These are phyloP conservation scores for Ogataea thermomethanolica DNA, from an alignment of 805 yeast species.

Conservation along the genomic window DNA sequence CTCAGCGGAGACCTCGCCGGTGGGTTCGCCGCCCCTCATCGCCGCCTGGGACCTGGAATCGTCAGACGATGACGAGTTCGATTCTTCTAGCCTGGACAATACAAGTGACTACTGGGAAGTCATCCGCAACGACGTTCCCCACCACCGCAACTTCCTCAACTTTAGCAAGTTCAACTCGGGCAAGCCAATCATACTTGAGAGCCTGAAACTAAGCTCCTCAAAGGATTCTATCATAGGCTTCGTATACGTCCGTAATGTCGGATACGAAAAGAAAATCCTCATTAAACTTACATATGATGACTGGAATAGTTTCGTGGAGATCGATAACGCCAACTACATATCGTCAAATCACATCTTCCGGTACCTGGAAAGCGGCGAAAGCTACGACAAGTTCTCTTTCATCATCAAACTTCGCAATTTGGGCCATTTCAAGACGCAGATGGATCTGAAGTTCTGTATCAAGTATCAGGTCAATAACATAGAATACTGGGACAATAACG, in stretches of 20 bases:
- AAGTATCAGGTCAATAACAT: conserved; percentile 34
- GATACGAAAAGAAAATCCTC: conserved; percentile 38
- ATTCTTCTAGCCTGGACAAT: conserved; percentile 15
- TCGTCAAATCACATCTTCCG: conserved; percentile 40
- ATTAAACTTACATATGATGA: conserved; percentile 49
- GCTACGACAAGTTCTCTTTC: conserved; percentile 46
- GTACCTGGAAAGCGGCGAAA: conserved; percentile 30
- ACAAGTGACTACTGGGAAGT: conserved; percentile 29
- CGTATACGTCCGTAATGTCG: conserved; percentile 37
- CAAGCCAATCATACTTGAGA: conserved; percentile 32
- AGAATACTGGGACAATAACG: conserved; percentile 41
- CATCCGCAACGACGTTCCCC: conserved; percentile 31
- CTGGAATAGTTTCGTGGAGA: conserved; percentile 38
- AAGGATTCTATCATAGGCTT: conserved; percentile 43
- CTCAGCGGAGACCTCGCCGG: conserved; percentile 54
- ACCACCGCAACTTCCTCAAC: conserved; percentile 26
- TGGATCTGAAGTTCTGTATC: conserved; percentile 39
- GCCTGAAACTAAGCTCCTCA: conserved; percentile 36
- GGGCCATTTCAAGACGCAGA: conserved; percentile 18
- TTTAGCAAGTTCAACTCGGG: conserved; percentile 31
- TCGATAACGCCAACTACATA: conserved; percentile 34
- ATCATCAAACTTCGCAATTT: conserved; percentile 40
- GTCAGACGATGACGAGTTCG: conserved; percentile 26
- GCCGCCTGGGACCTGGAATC: conserved; percentile 24
- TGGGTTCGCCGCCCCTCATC: conserved; percentile 21